These are phyloP conservation scores for Pythium utonaiense DNA, from an alignment of 352 stramenopile species.

Conservation along the genomic window DNA sequence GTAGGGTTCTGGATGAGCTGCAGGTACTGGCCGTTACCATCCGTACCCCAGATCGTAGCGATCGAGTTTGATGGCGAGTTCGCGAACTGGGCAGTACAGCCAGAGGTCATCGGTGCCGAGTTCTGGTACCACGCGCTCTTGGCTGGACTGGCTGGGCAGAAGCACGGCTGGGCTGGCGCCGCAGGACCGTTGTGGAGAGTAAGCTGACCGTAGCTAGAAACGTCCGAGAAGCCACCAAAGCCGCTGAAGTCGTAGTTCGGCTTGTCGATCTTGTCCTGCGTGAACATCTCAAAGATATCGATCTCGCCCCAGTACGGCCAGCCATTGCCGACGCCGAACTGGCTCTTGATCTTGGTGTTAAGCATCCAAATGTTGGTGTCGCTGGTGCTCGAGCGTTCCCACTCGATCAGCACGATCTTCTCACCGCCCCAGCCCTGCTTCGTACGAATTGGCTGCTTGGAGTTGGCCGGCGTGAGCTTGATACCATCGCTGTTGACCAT, in stretches of 20 bases:
- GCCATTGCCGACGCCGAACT: conserved; percentile 53
- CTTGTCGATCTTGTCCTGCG: conserved; percentile 41
- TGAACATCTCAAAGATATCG: conserved; percentile 86
- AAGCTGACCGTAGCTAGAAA: conserved; percentile 60
- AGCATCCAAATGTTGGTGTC: conserved; percentile 87
- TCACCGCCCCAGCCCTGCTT: conserved; percentile 59
- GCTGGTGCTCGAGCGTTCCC: conserved; percentile 52
- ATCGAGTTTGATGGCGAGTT: conserved; percentile 60
- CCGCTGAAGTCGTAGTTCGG: conserved; percentile 50
- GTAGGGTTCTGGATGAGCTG: conserved; percentile 74
- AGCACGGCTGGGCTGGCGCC: conserved; percentile 39
- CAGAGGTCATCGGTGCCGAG: conserved; percentile 52
- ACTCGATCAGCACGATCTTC: conserved; percentile 73
- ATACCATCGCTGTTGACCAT: conserved; percentile 53
- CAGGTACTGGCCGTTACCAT: conserved; percentile 61
- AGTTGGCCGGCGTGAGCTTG: conserved; percentile 53
- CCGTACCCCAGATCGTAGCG: conserved; percentile 58
- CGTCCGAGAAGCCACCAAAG: conserved; percentile 33
- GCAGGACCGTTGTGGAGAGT: conserved; percentile 70
- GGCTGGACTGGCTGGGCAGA: conserved; percentile 41
- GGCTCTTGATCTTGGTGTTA: conserved; percentile 61
- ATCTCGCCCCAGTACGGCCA: conserved; percentile 78
- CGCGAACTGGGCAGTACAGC: conserved; percentile 62
- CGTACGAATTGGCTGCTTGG: conserved; percentile 52
- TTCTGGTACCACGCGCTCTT: conserved; percentile 62